Conservation (phyloP, 1,284 basidiomycete species). For the Xerocomus nothofagi region DNA sequence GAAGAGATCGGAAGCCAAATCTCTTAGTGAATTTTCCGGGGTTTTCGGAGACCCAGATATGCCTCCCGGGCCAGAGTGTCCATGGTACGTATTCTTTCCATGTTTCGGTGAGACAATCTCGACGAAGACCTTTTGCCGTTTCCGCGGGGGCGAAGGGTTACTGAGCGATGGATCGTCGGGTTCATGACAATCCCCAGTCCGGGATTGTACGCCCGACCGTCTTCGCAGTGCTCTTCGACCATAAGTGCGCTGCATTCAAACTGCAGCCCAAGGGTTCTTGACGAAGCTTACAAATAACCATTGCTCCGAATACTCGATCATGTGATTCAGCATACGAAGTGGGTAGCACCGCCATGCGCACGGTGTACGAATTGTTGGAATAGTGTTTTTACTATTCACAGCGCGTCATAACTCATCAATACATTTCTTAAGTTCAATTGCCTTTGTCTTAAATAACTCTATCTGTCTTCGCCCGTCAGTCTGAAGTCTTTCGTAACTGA, state of each 20-base stretch:
- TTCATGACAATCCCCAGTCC: background rate
- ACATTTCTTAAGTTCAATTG: slow-evolving; percentile 53
- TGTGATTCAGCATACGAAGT: no score
- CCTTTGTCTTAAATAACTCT: slow-evolving; percentile 54
- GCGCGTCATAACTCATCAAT: slow-evolving; percentile 46
- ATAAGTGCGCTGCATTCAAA: slow-evolving; percentile 41
- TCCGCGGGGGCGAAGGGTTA: slow-evolving; percentile 17
- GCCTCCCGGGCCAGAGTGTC: background rate
- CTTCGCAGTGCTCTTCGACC: slow-evolving; percentile 36
- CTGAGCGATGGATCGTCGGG: background rate
- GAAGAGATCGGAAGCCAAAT: background rate
- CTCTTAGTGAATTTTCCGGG: slow-evolving; percentile 15
- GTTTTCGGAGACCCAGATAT: slow-evolving; percentile 8
- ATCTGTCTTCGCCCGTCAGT: slow-evolving; percentile 63
- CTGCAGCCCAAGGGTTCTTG: background rate
- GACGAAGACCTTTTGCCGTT: slow-evolving; percentile 23
- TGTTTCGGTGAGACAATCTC: slow-evolving; percentile 25
- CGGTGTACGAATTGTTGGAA: no score
- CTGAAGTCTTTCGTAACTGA: slow-evolving; percentile 61
- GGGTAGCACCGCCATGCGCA: no score
- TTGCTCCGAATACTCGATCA: no score
- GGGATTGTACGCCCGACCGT: background rate
- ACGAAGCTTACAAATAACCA: no score
- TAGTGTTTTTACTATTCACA: no score
- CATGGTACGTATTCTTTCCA: slow-evolving; percentile 6